These are phyloP conservation scores for Haberlea rhodopensis DNA, from an alignment of 257 asterid genomes.

Conservation along the genomic window DNA sequence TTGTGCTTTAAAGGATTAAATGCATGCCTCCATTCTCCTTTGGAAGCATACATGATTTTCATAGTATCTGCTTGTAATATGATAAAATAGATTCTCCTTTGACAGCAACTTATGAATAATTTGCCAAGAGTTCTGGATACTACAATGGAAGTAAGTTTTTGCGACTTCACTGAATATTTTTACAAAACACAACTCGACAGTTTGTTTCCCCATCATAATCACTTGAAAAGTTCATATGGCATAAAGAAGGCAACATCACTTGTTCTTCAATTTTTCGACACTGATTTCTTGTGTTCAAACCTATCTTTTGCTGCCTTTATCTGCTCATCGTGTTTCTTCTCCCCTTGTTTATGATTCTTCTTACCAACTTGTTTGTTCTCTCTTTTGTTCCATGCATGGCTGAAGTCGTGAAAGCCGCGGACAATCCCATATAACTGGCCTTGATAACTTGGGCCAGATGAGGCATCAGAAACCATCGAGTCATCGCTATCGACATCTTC, in stretches of 20 bases:
- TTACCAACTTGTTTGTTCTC: slow-evolving; percentile 36
- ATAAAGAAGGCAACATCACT: neutral
- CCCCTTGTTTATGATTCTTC: slow-evolving; percentile 43
- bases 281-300: slow-evolving; percentile 41
- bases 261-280: slow-evolving; percentile 43
- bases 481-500: slow-evolving; percentile 66
- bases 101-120: slow-evolving; percentile 11
- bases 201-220: slow-evolving; percentile 17
- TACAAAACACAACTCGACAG: too few species aligned
- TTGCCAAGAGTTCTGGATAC: neutral
- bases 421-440: slow-evolving; percentile 22
- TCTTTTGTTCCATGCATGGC: slow-evolving; percentile 38
- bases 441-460: slow-evolving; percentile 76
- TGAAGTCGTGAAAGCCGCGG: slow-evolving; percentile 16
- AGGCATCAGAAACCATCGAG: slow-evolving; percentile 94
- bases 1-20: too few species aligned
- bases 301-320: slow-evolving; percentile 45
- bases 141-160: slow-evolving; percentile 19
- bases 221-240: slow-evolving; percentile 22
- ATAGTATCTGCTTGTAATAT: too few species aligned
- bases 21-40: too few species aligned
- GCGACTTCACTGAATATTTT: too few species aligned
- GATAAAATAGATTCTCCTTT: too few species aligned
- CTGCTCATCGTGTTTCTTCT: slow-evolving; percentile 39
- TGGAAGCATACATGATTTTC: too few species aligned